Percentiles rank a stretch among this genome's conserved stretches.
Conservation (phyloP, 306 rosid genomes). For the Ormosia emarginata region DNA sequence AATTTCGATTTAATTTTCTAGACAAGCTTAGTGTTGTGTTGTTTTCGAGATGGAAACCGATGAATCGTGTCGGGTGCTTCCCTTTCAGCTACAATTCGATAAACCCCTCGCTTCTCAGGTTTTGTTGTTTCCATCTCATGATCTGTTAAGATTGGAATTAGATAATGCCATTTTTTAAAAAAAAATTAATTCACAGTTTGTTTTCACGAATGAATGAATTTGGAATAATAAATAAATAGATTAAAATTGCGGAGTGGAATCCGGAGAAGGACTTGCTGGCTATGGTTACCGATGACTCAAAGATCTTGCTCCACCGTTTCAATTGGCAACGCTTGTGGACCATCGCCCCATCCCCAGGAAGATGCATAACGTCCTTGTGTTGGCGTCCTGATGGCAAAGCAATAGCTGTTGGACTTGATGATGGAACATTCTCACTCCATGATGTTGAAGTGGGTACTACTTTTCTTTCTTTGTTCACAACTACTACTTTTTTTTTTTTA, state of each 20-base stretch:
- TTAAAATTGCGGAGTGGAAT: constrained; percentile 92
- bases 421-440: constrained; percentile 81
- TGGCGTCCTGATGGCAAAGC: constrained; percentile 98
- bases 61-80: constrained; percentile 57
- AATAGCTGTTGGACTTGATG: constrained; percentile 84
- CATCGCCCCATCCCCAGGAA: constrained; percentile 61
- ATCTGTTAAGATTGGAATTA: background rate
- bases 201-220: constrained; percentile 1
- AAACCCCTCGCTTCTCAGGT: constrained; percentile 88
- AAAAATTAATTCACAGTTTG: background rate
- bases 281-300: constrained; percentile 87
- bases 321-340: constrained; percentile 99
- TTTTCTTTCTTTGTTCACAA: background rate
- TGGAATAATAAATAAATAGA: constrained; percentile 27
- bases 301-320: constrained; percentile 91
- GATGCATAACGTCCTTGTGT: constrained; percentile 66
- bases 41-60: constrained; percentile 57
- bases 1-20: background rate
- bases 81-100: constrained; percentile 93
- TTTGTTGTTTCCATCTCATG: background rate
- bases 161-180: background rate
- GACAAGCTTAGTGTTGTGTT: background rate
- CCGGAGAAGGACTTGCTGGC: constrained; percentile 99
- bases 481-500: too few species aligned
- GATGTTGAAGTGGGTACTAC: constrained; percentile 80